phyloP scores from a whole-genome alignment of 768 basidiomycete genomes.

The Phylloporus sp. region DNA sequence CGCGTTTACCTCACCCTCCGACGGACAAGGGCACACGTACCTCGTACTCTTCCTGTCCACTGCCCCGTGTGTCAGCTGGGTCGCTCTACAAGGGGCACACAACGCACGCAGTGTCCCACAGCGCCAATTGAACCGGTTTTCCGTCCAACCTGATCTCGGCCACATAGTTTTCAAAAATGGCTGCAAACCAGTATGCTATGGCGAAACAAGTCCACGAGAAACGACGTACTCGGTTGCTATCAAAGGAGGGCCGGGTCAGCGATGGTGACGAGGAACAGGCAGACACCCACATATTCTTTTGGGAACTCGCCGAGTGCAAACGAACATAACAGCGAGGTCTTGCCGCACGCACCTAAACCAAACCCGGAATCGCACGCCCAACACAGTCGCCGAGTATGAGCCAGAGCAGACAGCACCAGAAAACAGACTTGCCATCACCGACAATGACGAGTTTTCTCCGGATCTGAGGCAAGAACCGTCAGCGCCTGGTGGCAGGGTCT shows the following conservation, averaged over 20 bases:
- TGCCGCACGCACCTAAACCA: conserved; percentile 85
- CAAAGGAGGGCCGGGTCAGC: background rate
- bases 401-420: background rate
- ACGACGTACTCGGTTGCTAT: conserved; percentile 46
- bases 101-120: conserved; percentile 99
- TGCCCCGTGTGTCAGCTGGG: conserved; percentile 29
- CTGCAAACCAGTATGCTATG: no score
- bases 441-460: conserved; percentile 95
- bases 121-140: conserved; percentile 92
- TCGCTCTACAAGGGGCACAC: background rate
- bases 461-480: conserved; percentile 48
- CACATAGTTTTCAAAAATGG: conserved; percentile 98
- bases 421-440: conserved; percentile 74
- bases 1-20: background rate
- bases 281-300: conserved; percentile 74
- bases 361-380: background rate
- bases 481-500: background rate
- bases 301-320: conserved; percentile 95
- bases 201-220: background rate
- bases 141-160: conserved; percentile 97
- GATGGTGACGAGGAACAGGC: background rate
- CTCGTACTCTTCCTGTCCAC: conserved; percentile 99
- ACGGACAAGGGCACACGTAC: conserved; percentile 33
- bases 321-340: conserved; percentile 86
- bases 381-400: background rate